Conservation (phyloP, 2,329 filamentous ascomycete species). For the Cordyceps farinosa region DNA sequence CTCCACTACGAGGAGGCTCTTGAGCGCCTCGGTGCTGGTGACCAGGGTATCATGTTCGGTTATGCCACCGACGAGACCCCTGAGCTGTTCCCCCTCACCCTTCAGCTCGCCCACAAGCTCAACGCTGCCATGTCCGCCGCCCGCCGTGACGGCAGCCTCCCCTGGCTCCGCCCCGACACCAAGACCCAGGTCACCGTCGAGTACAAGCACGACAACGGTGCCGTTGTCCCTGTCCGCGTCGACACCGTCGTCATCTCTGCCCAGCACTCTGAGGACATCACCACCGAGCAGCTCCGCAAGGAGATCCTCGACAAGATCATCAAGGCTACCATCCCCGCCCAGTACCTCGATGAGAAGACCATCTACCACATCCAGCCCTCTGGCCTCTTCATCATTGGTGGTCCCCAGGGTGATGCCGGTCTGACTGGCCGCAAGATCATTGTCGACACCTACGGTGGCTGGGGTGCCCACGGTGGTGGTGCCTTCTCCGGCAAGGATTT, state of each 20-base stretch:
- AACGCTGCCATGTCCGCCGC: conserved; percentile 92
- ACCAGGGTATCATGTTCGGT: conserved; percentile 99
- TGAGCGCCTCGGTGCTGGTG: conserved; percentile 96
- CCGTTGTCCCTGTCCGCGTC: conserved; percentile 85
- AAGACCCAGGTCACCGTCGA: conserved; percentile 99
- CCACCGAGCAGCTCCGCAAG: conserved; percentile 87
- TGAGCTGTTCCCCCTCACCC: conserved; percentile 90
- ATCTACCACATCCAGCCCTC: conserved; percentile 99
- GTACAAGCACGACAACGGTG: conserved; percentile 95
- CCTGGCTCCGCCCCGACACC: conserved; percentile 97
- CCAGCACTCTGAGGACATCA: conserved; percentile 85
- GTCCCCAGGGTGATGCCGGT: conserved; percentile 97
- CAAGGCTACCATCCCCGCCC: conserved; percentile 85
- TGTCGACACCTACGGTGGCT: conserved; percentile 99
- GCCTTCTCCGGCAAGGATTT: conserved; percentile 99
- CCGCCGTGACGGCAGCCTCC: conserved; percentile 79
- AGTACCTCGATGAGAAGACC: conserved; percentile 90
- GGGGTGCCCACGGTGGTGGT: conserved; percentile 99
- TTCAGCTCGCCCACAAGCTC: conserved; percentile 93
- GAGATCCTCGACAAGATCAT: conserved; percentile 97
- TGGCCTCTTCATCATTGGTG: conserved; percentile 97
- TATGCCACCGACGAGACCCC: conserved; percentile 99
- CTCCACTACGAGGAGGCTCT: conserved; percentile 97
- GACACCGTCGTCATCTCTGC: conserved; percentile 97
- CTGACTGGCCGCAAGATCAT: conserved; percentile 99